Conservation (phyloP, 1,139 yeast genomes). For the Debaryomyces sp. region DNA sequence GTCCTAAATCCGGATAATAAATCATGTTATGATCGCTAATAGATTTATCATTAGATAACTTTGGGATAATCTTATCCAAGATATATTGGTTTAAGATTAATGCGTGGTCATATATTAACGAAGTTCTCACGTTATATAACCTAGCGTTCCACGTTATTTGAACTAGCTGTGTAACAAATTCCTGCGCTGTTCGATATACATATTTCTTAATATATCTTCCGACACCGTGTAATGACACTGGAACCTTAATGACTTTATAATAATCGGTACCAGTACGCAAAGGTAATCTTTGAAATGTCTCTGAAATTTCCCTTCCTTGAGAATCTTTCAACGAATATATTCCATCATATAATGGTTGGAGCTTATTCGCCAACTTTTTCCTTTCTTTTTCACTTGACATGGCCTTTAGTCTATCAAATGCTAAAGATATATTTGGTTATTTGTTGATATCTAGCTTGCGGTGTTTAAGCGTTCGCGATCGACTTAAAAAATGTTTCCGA, state of each 20-base stretch:
- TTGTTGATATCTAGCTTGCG: slow-evolving; percentile 4
- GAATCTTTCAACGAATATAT: slow-evolving; percentile 49
- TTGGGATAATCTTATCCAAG: slow-evolving; percentile 56
- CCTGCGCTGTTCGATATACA: slow-evolving; percentile 62
- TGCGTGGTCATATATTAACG: slow-evolving; percentile 73
- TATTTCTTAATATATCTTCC: slow-evolving; percentile 47
- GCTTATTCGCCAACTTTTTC: slow-evolving; percentile 43
- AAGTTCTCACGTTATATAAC: slow-evolving; percentile 71
- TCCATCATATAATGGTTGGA: slow-evolving; percentile 42
- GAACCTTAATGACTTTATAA: slow-evolving; percentile 45
- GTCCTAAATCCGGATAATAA: slow-evolving; percentile 72
- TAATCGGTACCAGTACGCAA: slow-evolving; percentile 51
- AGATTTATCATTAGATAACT: slow-evolving; percentile 44
- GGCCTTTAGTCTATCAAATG: not conserved
- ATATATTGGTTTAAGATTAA: slow-evolving; percentile 66
- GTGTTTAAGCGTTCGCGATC: not conserved
- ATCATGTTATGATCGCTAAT: slow-evolving; percentile 45
- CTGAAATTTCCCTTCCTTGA: slow-evolving; percentile 43
- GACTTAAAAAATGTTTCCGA: not conserved
- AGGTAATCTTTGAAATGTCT: slow-evolving; percentile 56
- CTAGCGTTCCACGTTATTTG: slow-evolving; percentile 92
- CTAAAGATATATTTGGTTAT: not conserved
- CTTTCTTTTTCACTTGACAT: slow-evolving; percentile 40
- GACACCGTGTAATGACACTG: slow-evolving; percentile 46
- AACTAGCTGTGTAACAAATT: slow-evolving; percentile 74